Evolutionary conservation across 352 stramenopile genomes (phyloP).

Genomic region (Globisporangium rhizosaccharum): DNA sequence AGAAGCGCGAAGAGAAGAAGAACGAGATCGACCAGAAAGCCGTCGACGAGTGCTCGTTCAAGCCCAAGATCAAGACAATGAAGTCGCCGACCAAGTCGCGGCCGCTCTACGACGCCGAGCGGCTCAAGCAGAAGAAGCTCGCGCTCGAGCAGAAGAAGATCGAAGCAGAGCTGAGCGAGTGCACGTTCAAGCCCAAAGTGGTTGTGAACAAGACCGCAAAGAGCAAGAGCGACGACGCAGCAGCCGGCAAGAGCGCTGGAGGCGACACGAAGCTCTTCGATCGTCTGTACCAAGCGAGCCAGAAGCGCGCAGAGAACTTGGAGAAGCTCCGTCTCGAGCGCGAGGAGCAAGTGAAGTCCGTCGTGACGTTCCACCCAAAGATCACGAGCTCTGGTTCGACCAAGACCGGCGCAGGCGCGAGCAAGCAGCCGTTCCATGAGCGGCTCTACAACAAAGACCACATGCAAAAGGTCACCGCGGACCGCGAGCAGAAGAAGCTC

Average conservation of each 20-base stretch:
- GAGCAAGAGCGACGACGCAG: conserved; percentile 21
- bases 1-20: conserved; percentile 66
- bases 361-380: conserved; percentile 63
- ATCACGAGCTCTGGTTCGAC: conserved; percentile 18
- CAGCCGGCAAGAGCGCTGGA: conserved; percentile 8
- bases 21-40: conserved; percentile 45
- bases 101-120: conserved; percentile 67
- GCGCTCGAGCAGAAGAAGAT: conserved; percentile 69
- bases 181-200: conserved; percentile 68
- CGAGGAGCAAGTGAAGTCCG: conserved; percentile 52
- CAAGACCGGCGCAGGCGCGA: conserved; percentile 6
- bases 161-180: conserved; percentile 53
- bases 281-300: conserved; percentile 61
- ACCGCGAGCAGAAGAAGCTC: conserved; percentile 68
- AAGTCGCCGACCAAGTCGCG: conserved; percentile 51
- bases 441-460: conserved; percentile 77
- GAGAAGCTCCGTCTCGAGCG: conserved; percentile 62
- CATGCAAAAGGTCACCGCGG: conserved; percentile 50
- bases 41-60: conserved; percentile 69
- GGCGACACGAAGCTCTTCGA: conserved; percentile 41
- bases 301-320: conserved; percentile 51
- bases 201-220: conserved; percentile 34
- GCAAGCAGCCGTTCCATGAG: conserved; percentile 67
- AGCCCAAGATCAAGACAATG: conserved; percentile 62
- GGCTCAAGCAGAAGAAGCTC: conserved; percentile 63